These are phyloP conservation scores for Passalora sequoiae DNA, from an alignment of 2,329 filamentous ascomycete genomes.

Conservation along the genomic window DNA sequence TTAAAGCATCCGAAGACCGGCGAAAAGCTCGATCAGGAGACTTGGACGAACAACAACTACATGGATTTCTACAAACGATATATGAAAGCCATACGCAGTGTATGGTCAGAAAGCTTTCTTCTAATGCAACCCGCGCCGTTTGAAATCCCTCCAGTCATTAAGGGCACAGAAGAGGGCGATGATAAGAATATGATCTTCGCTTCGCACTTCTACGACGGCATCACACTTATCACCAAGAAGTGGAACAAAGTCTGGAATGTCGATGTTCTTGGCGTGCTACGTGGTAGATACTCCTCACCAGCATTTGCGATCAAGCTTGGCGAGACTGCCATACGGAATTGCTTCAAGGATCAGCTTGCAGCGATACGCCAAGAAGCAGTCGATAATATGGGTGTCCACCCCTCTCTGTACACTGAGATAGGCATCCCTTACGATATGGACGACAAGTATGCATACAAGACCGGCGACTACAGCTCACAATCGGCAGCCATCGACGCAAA, in stretches of 20 bases:
- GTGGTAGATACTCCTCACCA: constrained; percentile 81
- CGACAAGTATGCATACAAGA: constrained; percentile 89
- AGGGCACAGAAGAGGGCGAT: constrained; percentile 73
- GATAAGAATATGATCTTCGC: constrained; percentile 87
- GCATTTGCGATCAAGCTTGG: constrained; percentile 90
- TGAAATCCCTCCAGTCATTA: constrained; percentile 83
- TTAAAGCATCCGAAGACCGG: constrained; percentile 69
- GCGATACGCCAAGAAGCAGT: constrained; percentile 79
- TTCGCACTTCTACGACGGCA: constrained; percentile 93
- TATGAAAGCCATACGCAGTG: constrained; percentile 63
- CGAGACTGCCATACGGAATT: constrained; percentile 90
- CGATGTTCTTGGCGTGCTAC: constrained; percentile 85
- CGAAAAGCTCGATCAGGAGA: constrained; percentile 68
- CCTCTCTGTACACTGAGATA: constrained; percentile 87
- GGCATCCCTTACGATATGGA: constrained; percentile 99
- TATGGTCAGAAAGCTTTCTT: constrained; percentile 78
- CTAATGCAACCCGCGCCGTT: constrained; percentile 88
- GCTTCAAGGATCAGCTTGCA: constrained; percentile 78
- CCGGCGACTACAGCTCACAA: constrained; percentile 90
- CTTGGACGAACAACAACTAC: constrained; percentile 88
- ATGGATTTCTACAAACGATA: constrained; percentile 79
- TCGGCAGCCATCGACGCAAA: constrained; percentile 92
- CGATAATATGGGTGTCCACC: constrained; percentile 83
- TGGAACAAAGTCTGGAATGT: constrained; percentile 98
- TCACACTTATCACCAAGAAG: constrained; percentile 95